Evolutionary conservation across 352 stramenopile genomes (phyloP).

Genomic region (Phytophthora palmivora): DNA sequence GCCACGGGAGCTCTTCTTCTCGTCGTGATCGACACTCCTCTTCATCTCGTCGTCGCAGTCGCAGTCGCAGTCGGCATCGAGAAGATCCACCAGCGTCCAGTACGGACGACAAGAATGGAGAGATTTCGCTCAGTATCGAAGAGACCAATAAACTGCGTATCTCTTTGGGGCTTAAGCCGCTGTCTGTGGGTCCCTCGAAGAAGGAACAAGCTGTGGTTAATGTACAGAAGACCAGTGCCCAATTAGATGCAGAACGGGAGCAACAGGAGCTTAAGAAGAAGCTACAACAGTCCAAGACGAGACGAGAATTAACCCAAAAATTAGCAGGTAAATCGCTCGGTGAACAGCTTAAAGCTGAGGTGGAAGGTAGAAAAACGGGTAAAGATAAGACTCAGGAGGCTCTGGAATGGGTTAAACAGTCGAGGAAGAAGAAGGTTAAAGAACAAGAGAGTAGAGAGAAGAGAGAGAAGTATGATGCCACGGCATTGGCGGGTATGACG

Average conservation of each 20-base stretch:
- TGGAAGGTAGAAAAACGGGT: conserved; percentile 12
- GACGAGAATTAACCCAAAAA: conserved; percentile 79
- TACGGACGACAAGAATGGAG: conserved; percentile 69
- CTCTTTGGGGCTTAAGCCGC: conserved; percentile 77
- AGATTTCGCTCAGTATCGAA: conserved; percentile 85
- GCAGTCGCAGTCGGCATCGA: conserved; percentile 34
- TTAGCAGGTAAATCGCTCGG: conserved; percentile 76
- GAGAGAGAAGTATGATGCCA: conserved; percentile 58
- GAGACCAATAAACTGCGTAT: conserved; percentile 82
- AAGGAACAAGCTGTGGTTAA: conserved; percentile 64
- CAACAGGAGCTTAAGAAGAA: conserved; percentile 59
- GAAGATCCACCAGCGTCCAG: conserved; percentile 4
- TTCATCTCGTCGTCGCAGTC: conserved; percentile 34
- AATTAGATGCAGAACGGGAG: conserved; percentile 60
- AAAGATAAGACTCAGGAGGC: conserved; percentile 40
- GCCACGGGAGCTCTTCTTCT: conserved; percentile 16
- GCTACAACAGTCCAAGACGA: conserved; percentile 67
- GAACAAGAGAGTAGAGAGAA: conserved; percentile 26
- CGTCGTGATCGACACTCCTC: conserved; percentile 33
- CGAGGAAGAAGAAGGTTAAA: conserved; percentile 21
- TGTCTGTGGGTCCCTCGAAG: conserved; percentile 56
- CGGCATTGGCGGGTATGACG: conserved; percentile 88
- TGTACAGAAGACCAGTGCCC: conserved; percentile 66
- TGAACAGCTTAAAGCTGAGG: conserved; percentile 60
- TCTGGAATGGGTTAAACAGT: conserved; percentile 81